phyloP scores from a whole-genome alignment of 768 basidiomycete genomes.

The Botryobasidium botryosum region DNA sequence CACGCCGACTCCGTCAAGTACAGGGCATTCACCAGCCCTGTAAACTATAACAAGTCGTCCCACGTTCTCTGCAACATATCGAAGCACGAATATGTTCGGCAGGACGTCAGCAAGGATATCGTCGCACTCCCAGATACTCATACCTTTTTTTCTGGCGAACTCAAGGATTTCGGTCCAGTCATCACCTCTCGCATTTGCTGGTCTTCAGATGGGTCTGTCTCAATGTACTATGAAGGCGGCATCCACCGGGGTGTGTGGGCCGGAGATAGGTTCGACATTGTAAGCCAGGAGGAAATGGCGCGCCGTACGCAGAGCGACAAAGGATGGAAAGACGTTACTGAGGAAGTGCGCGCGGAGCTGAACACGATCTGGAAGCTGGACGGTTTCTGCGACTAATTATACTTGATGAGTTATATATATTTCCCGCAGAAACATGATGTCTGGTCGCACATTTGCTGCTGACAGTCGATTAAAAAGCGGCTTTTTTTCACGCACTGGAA shows the following conservation, averaged over 20 bases:
- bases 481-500: no score
- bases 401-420: no score
- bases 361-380: not conserved
- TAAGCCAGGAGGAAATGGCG: not conserved
- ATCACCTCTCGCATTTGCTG: conserved; percentile 12
- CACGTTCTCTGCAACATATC: not conserved
- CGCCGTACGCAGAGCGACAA: no score
- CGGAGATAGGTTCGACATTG: conserved; percentile 14
- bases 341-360: not conserved
- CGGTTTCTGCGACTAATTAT: no score
- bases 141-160: no score
- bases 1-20: not conserved
- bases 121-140: no score
- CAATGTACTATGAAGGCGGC: conserved; percentile 9
- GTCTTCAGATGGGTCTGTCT: conserved; percentile 7
- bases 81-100: not conserved
- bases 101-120: not conserved
- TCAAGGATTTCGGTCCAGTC: conserved; percentile 6
- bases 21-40: not conserved
- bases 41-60: not conserved
- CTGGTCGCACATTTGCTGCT: no score
- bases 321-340: not conserved
- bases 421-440: no score
- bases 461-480: no score
- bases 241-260: conserved; percentile 15